Percentiles rank a stretch among this genome's conserved stretches.
Evolutionary conservation across 352 stramenopile genomes (phyloP).

Genomic region (Elongisporangium prolatum): DNA sequence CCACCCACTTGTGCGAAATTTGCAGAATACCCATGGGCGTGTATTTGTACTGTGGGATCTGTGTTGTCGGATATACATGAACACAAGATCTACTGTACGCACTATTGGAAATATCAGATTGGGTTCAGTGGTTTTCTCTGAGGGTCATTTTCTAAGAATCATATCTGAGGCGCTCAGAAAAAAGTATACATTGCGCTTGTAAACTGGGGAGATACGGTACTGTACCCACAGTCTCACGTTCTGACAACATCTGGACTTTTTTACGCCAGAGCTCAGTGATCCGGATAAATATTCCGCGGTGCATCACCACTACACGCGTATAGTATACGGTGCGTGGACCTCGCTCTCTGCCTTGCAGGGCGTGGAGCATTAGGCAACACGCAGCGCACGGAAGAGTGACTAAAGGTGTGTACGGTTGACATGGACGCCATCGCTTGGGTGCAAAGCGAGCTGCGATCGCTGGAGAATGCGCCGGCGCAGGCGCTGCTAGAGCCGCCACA

Average conservation of each 20-base stretch:
- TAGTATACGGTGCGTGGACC: neutral
- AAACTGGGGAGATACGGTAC: neutral
- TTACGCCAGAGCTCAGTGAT: neutral
- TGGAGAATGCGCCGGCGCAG: conserved; percentile 26
- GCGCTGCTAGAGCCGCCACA: conserved; percentile 22
- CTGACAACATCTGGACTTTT: neutral
- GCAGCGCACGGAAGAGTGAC: neutral
- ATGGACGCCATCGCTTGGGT: conserved; percentile 51
- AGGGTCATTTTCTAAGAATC: too few relatives aligned
- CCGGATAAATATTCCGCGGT: neutral
- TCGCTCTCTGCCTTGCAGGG: neutral
- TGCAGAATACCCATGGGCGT: neutral
- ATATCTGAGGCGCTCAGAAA: too few relatives aligned
- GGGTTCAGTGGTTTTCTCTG: neutral
- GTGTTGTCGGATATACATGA: neutral
- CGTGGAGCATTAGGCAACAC: neutral
- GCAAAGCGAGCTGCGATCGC: conserved; percentile 24
- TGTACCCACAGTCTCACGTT: neutral
- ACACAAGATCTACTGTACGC: neutral
- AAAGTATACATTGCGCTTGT: neutral
- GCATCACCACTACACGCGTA: neutral
- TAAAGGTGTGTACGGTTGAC: conserved; percentile 16
- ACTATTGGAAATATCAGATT: neutral
- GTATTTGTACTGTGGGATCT: neutral
- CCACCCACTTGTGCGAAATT: neutral